A percentile compares a stretch with the other conserved stretches of the same genome.
Conservation (phyloP, 2,329 filamentous ascomycete species). For the Cercospora berteroae region DNA sequence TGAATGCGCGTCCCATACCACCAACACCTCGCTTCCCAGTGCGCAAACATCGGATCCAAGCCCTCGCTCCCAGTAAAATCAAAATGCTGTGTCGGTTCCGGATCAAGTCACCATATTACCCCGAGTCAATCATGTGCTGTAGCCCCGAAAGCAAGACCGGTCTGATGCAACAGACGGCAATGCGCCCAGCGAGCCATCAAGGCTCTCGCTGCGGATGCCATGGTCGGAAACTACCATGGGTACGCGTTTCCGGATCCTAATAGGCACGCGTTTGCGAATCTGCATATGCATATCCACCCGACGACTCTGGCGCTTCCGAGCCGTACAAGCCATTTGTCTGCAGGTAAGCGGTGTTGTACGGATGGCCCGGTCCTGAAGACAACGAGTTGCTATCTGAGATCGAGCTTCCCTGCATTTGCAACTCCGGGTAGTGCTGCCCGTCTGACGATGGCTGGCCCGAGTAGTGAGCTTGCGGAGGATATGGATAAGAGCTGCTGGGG, state of each 20-base stretch:
- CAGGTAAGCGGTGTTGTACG: conserved; percentile 17
- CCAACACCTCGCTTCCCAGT: conserved; percentile 9
- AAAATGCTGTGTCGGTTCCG: background rate
- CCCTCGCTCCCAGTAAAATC: background rate
- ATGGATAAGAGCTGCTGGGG: conserved; percentile 16
- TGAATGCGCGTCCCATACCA: conserved; percentile 5
- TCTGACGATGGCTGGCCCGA: background rate
- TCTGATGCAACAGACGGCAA: background rate
- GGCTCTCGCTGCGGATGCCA: background rate
- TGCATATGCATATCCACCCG: conserved; percentile 7
- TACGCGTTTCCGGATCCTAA: background rate
- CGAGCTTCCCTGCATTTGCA: conserved; percentile 18
- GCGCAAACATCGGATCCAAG: background rate
- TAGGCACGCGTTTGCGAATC: conserved; percentile 3
- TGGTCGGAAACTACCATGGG: background rate
- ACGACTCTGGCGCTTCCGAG: conserved; percentile 6
- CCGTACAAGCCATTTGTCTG: conserved; percentile 7
- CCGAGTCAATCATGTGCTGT: background rate
- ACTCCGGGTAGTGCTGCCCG: conserved; percentile 11
- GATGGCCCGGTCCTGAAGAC: conserved; percentile 12
- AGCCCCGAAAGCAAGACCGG: background rate
- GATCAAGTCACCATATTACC: background rate
- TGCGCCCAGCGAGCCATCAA: background rate
- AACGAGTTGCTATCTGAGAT: conserved; percentile 13
- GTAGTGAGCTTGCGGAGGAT: conserved; percentile 18